These are phyloP conservation scores for Tylopilus felleus DNA, from an alignment of 768 basidiomycete genomes.

Conservation along the genomic window DNA sequence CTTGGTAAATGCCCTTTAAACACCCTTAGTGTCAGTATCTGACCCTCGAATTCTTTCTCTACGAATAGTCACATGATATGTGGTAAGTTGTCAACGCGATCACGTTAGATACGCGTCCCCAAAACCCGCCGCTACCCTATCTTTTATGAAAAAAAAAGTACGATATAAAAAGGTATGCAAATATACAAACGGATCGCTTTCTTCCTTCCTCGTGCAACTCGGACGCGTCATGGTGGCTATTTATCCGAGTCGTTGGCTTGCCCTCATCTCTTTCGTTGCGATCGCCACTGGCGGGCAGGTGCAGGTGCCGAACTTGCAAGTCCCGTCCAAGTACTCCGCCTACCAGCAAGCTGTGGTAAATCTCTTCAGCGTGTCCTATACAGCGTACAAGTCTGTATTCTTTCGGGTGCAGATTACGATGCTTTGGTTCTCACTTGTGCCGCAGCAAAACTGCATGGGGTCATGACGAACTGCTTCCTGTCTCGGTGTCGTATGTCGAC, in stretches of 20 bases:
- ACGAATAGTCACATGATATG: not conserved
- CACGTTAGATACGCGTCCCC: not conserved
- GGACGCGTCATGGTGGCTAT: slow-evolving; percentile 5
- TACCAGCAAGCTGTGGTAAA: slow-evolving; percentile 42
- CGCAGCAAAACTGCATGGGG: slow-evolving; percentile 53
- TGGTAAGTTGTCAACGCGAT: not conserved
- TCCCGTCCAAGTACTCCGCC: slow-evolving; percentile 39
- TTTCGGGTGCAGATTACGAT: not conserved
- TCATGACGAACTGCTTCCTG: slow-evolving; percentile 57
- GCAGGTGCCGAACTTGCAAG: slow-evolving; percentile 40
- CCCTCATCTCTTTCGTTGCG: slow-evolving; percentile 4
- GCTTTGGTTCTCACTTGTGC: not conserved
- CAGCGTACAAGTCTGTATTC: slow-evolving; percentile 48
- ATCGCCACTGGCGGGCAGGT: slow-evolving; percentile 28
- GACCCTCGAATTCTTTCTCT: not conserved
- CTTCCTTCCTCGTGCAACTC: not conserved
- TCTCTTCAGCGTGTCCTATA: slow-evolving; percentile 52
- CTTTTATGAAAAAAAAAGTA: not conserved
- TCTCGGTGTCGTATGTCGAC: slow-evolving; percentile 39
- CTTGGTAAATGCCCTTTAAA: too few relatives aligned
- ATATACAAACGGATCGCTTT: not conserved
- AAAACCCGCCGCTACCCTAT: too few relatives aligned
- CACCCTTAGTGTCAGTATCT: not conserved
- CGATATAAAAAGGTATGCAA: not conserved
- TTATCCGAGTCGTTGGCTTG: slow-evolving; percentile 11